phyloP scores from a whole-genome alignment of 495 filamentous ascomycete species.

The Penicillium salamii region DNA sequence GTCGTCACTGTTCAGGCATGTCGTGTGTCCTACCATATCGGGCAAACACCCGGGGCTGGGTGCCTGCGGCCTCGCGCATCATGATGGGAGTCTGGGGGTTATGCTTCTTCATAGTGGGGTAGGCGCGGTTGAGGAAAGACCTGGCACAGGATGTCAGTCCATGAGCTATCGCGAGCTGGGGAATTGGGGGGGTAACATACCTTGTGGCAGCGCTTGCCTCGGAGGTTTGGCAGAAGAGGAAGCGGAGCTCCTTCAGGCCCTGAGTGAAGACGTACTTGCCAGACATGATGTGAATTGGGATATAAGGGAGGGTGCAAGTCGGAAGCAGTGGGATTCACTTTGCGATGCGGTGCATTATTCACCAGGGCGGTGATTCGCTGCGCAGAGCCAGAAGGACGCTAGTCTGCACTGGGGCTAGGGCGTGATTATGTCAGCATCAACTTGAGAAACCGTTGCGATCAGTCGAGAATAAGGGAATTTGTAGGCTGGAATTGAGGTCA shows the following conservation, averaged over 20 bases:
- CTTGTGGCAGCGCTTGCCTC: constrained; percentile 83
- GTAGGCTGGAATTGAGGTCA: neutral
- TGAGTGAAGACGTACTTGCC: constrained; percentile 88
- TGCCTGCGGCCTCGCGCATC: constrained; percentile 83
- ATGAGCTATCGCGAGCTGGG: neutral
- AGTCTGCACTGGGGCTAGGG: constrained; percentile 14
- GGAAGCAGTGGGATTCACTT: constrained; percentile 13
- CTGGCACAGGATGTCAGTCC: constrained; percentile 44
- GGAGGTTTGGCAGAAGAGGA: constrained; percentile 91
- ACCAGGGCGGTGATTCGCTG: constrained; percentile 25
- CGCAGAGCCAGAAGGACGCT: constrained; percentile 17
- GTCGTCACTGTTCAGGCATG: neutral
- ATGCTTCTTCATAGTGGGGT: constrained; percentile 99
- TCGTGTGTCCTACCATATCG: constrained; percentile 68
- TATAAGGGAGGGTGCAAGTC: neutral
- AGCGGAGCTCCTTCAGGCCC: constrained; percentile 89
- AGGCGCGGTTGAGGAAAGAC: constrained; percentile 84
- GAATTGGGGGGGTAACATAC: constrained; percentile 43
- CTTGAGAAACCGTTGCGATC: constrained; percentile 12
- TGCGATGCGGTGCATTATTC: constrained; percentile 24
- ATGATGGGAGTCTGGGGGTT: constrained; percentile 94
- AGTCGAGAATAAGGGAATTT: neutral
- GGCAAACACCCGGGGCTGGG: constrained; percentile 81
- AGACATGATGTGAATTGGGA: constrained; percentile 78
- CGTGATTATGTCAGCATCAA: constrained; percentile 36